Evolutionary conservation across 2,329 filamentous ascomycete genomes (phyloP), one percentile per base, ranked within the genome.

Genomic region (Paraphoma chrysanthemicola): DNA sequence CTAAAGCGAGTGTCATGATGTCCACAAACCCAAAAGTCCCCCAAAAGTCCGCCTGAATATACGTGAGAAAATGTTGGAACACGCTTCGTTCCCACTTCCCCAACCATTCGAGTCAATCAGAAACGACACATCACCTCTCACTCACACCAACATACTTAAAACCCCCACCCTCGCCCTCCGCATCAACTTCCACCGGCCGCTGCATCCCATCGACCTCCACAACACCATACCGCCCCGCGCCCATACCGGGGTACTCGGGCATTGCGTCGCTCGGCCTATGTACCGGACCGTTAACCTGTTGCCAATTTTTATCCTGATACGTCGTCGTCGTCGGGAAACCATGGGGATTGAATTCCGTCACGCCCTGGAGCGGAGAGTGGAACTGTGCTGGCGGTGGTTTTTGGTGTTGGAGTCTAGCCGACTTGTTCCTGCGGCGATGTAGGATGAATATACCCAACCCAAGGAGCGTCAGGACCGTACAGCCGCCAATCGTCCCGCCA

Each of bases 401-500:
- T 23, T 23, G 33, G 10, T 54, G 8, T 1, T 17, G 4, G 39
- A 29, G n/a, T 5, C 6, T n/a, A 6, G 33, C 3, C 6, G 9
- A 10, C 3, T 33, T 30, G 28, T 64, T 62, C 9, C 56, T 58
- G 3, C 60, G 49, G 12, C 67, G 63, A 28, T 68, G 65, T 42
- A 68, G 51, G 29, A 70, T 63, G 42, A 73, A 60, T 30, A 66
- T 53, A 18, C 52, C 55, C 16, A 71, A 56, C 4, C 60, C 57
- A 43, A 74, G 56, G 44, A 67, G 63, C 23, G 59, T 67, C 30
- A 75, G 11, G 31, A 68, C 63, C 8, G 62, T 56, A 33, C 73
- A 62, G 1, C 68, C 73, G 33, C 71, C 72, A 7, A 77, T 52
- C 5, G 72, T 73, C 29, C 71, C 71, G 48, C 74, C 73, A 9